phyloP scores from a whole-genome alignment of 1,139 yeast species.

The Blastobotrys indianensis region DNA sequence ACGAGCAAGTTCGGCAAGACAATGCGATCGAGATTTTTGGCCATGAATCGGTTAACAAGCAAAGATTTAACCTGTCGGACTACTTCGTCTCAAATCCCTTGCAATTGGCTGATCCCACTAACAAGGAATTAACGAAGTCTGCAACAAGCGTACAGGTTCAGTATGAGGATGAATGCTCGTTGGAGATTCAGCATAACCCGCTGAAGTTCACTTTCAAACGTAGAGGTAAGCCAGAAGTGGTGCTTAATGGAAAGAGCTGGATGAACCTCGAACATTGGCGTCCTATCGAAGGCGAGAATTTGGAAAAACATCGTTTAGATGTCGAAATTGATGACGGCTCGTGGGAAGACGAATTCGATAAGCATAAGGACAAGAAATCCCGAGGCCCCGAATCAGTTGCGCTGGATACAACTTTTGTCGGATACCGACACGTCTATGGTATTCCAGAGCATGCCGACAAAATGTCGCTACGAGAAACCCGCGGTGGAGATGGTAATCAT shows the following conservation, averaged over 20 bases:
- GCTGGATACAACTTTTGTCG: conserved; percentile 61
- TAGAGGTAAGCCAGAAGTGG: conserved; percentile 43
- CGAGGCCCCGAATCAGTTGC: conserved; percentile 91
- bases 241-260: conserved; percentile 62
- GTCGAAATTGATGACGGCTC: conserved; percentile 30
- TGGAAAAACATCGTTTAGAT: conserved; percentile 17
- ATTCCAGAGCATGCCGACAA: conserved; percentile 94
- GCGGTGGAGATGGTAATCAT: conserved; percentile 33
- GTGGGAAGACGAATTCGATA: conserved; percentile 40
- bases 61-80: conserved; percentile 56
- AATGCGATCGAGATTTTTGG: conserved; percentile 31
- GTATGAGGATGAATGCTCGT: conserved; percentile 41
- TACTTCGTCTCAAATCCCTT: conserved; percentile 48
- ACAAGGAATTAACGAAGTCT: conserved; percentile 7
- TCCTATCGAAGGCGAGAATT: conserved; percentile 25
- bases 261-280: conserved; percentile 80
- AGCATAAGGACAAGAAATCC: conserved; percentile 54
- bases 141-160: conserved; percentile 17
- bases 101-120: conserved; percentile 18
- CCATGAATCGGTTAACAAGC: conserved; percentile 24
- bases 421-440: conserved; percentile 68
- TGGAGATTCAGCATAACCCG: conserved; percentile 44
- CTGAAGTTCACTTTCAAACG: conserved; percentile 47
- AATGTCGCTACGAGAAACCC: conserved; percentile 64
- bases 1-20: conserved; percentile 48